Evolutionary conservation across 371 early-diverging fungal species (phyloP).

Genomic region (Antonospora locustae): DNA sequence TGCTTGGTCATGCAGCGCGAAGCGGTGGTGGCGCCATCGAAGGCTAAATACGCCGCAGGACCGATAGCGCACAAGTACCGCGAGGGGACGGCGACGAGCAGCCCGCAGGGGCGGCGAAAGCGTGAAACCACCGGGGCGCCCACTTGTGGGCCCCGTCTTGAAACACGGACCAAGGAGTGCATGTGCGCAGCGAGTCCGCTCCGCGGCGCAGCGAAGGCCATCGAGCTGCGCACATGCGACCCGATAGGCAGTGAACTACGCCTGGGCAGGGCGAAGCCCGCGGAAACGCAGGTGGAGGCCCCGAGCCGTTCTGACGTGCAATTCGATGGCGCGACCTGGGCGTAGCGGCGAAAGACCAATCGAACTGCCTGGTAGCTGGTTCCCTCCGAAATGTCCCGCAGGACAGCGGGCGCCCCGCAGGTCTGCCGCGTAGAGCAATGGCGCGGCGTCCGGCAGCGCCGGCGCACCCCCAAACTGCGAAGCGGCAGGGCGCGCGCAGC

Average conservation of each 20-base stretch:
- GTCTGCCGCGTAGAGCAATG: conserved; percentile 7
- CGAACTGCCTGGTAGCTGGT: conserved; percentile 42
- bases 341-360: conserved; percentile 39
- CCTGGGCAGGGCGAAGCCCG: conserved; percentile 20
- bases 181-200: conserved; percentile 5
- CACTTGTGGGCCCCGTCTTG: conserved; percentile 22
- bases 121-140: conserved; percentile 12
- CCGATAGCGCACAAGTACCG: conserved; percentile 39
- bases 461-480: too few species aligned
- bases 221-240: conserved; percentile 14
- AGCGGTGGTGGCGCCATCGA: conserved; percentile 21
- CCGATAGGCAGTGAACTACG: conserved; percentile 34
- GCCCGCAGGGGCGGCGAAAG: background rate
- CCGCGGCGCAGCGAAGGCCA: background rate
- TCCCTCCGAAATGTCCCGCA: conserved; percentile 37
- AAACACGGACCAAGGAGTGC: conserved; percentile 36
- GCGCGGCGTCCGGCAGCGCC: conserved; percentile 9
- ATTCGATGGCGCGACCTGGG: conserved; percentile 24
- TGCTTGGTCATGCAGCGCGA: conserved; percentile 39
- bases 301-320: conserved; percentile 30
- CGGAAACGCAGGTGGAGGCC: conserved; percentile 27
- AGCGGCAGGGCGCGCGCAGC: background rate
- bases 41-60: conserved; percentile 22
- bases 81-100: conserved; percentile 29
- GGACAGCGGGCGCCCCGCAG: conserved; percentile 23